These are phyloP conservation scores for Capsicum pubescens DNA, from an alignment of 257 asterid species.

Conservation along the genomic window DNA sequence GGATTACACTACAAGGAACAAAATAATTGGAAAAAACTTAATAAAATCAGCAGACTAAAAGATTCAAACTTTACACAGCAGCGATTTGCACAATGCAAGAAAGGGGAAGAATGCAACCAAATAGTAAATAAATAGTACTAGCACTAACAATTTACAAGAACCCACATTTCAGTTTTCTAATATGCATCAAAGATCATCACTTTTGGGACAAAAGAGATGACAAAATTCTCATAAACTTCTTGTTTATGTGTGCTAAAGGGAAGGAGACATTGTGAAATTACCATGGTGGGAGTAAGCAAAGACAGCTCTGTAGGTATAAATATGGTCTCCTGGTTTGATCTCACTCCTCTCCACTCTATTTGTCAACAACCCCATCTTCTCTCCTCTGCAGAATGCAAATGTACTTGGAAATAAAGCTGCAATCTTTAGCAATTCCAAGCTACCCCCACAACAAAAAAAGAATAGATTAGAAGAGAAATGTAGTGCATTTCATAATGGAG, in stretches of 20 bases:
- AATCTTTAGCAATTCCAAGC: conserved; percentile 3
- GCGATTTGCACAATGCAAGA: background rate
- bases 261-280: conserved; percentile 27
- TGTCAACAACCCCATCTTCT: conserved; percentile 73
- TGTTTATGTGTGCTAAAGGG: background rate
- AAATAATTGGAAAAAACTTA: background rate
- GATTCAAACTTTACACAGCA: conserved; percentile 15
- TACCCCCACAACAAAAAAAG: background rate
- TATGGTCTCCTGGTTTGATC: conserved; percentile 82
- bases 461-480: background rate
- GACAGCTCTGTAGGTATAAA: conserved; percentile 83
- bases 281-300: conserved; percentile 89
- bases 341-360: conserved; percentile 73
- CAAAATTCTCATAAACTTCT: background rate
- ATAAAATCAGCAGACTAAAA: background rate
- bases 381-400: conserved; percentile 10
- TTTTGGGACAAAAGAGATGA: background rate
- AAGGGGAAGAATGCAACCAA: background rate
- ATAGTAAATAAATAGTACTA: background rate
- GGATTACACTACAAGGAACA: background rate
- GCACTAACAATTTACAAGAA: background rate
- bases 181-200: conserved; percentile 3
- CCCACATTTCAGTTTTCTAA: conserved; percentile 29
- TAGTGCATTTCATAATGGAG: background rate
- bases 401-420: background rate